Conservation (phyloP, 2,329 filamentous ascomycete genomes). For the Grosmannia clavigera region DNA sequence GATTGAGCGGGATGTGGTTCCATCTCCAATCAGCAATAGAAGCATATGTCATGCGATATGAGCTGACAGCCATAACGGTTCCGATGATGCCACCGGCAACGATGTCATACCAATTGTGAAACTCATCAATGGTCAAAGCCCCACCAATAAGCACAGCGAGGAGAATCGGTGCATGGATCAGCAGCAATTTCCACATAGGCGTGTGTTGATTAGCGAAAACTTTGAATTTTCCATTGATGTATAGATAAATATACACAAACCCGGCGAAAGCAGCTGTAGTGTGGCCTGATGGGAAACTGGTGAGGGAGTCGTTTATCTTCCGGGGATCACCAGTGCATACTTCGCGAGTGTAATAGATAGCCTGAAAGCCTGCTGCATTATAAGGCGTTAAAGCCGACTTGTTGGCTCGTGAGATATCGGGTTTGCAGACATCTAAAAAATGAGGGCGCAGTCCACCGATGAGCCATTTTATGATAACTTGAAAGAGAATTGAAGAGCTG, state of each 20-base stretch:
- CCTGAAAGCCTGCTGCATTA: constrained; percentile 32
- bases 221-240: constrained; percentile 70
- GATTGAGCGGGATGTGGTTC: constrained; percentile 52
- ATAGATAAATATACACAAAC: constrained; percentile 58
- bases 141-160: constrained; percentile 57
- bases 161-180: constrained; percentile 52
- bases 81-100: constrained; percentile 53
- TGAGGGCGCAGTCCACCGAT: constrained; percentile 63
- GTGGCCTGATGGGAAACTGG: constrained; percentile 63
- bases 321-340: constrained; percentile 56
- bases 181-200: constrained; percentile 60
- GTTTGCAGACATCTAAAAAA: constrained; percentile 58
- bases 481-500: constrained; percentile 61
- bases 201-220: constrained; percentile 62
- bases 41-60: constrained; percentile 56
- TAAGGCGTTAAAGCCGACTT: constrained; percentile 25
- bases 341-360: constrained; percentile 55
- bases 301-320: constrained; percentile 55
- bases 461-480: constrained; percentile 64
- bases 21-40: constrained; percentile 57
- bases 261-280: constrained; percentile 62
- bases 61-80: constrained; percentile 45
- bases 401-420: constrained; percentile 32
- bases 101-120: constrained; percentile 65
- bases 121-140: constrained; percentile 59